phyloP scores from a whole-genome alignment of 2,329 filamentous ascomycete species.

The Colletotrichum filicis region DNA sequence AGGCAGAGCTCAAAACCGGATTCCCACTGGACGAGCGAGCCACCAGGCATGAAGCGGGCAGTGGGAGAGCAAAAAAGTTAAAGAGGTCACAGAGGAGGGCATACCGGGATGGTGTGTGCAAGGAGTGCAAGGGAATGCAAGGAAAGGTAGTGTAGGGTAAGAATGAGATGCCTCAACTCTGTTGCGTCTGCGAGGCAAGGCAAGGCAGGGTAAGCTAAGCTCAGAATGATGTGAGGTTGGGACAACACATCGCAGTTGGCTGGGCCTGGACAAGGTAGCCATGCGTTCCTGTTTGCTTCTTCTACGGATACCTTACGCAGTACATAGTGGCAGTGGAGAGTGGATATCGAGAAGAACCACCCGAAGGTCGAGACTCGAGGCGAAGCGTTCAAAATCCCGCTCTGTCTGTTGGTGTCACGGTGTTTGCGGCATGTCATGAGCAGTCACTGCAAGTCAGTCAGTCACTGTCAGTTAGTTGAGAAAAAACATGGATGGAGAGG shows the following conservation, averaged over 20 bases:
- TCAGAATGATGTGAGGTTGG: constrained; percentile 8
- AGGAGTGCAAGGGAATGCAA: neutral
- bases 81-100: neutral
- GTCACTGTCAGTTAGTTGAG: neutral
- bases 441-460: neutral
- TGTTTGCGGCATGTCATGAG: neutral
- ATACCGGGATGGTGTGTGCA: constrained; percentile 3
- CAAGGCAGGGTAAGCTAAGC: constrained; percentile 1
- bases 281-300: neutral
- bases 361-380: neutral
- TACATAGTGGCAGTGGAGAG: neutral
- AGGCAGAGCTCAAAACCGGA: constrained; percentile 22
- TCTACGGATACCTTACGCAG: neutral
- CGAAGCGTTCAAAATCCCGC: neutral
- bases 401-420: neutral
- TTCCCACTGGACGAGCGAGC: neutral
- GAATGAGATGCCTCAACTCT: neutral
- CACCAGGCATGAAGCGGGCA: neutral
- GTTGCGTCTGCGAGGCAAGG: neutral
- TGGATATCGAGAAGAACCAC: neutral
- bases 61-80: neutral
- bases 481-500: constrained; percentile 6
- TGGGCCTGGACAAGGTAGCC: neutral
- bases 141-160: neutral
- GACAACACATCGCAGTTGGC: constrained; percentile 15